These are phyloP conservation scores for Colletotrichum karsti DNA, from an alignment of 2,329 filamentous ascomycete genomes.

Conservation along the genomic window DNA sequence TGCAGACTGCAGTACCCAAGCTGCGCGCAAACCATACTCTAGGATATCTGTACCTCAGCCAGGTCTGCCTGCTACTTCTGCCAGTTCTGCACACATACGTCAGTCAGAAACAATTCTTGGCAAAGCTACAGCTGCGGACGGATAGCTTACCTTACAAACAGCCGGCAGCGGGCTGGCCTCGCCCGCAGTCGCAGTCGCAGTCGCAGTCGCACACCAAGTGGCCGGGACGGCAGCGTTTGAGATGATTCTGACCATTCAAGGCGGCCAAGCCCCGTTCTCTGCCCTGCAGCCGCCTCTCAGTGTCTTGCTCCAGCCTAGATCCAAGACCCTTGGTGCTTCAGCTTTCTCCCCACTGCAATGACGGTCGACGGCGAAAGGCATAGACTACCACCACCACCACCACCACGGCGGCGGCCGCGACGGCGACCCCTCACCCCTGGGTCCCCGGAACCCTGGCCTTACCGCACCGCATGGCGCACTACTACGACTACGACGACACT, in stretches of 20 bases:
- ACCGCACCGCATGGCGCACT: conserved; percentile 15
- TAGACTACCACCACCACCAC: not conserved
- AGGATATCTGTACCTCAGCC: not conserved
- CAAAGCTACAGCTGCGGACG: not conserved
- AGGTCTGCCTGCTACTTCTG: not conserved
- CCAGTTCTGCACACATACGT: conserved; percentile 1
- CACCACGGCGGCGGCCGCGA: not conserved
- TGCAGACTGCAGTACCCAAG: not conserved
- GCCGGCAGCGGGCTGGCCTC: not conserved
- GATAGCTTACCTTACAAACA: not conserved
- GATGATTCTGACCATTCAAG: not conserved
- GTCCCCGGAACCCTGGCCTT: conserved; percentile 5
- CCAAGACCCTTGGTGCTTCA: conserved; percentile 27
- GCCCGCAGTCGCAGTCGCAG: no score
- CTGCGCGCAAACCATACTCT: not conserved
- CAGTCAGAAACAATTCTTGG: not conserved
- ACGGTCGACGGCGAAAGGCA: not conserved
- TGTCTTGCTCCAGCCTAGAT: conserved; percentile 16
- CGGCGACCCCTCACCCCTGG: conserved; percentile 8
- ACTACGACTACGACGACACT: no score
- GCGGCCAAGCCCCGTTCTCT: not conserved
- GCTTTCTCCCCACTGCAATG: not conserved
- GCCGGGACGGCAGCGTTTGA: conserved; percentile 7
- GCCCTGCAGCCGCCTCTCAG: not conserved
- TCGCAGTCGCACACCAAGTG: not conserved